Evolutionary conservation across 805 yeast species (phyloP).

Genomic region (Debaryomyces prosopidis): DNA sequence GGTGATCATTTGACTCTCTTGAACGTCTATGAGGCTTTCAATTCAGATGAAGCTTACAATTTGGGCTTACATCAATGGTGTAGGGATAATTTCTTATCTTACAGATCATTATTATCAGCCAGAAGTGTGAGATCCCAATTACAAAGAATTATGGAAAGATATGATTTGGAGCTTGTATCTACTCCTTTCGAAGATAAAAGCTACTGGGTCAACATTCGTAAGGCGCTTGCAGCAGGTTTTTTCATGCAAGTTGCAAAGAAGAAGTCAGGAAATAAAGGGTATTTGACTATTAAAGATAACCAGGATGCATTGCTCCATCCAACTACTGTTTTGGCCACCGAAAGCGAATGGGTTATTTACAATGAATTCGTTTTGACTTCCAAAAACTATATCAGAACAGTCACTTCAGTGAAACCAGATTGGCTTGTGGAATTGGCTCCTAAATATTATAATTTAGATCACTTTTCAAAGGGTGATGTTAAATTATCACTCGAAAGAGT

Average conservation of each 20-base stretch:
- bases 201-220: conserved; percentile 77
- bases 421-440: conserved; percentile 88
- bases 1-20: conserved; percentile 93
- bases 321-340: conserved; percentile 83
- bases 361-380: conserved; percentile 94
- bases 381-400: conserved; percentile 92
- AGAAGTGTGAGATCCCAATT: conserved; percentile 84
- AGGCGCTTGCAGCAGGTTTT: conserved; percentile 88
- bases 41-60: conserved; percentile 68
- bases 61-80: conserved; percentile 82
- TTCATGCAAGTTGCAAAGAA: conserved; percentile 98
- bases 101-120: conserved; percentile 84
- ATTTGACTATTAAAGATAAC: conserved; percentile 89
- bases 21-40: conserved; percentile 84
- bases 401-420: conserved; percentile 86
- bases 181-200: conserved; percentile 58
- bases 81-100: conserved; percentile 81
- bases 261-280: conserved; percentile 73
- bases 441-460: conserved; percentile 60
- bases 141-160: conserved; percentile 76
- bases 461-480: conserved; percentile 71
- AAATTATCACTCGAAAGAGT: conserved; percentile 67
- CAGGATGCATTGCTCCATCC: conserved; percentile 96
- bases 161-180: conserved; percentile 70
- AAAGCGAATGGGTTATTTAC: conserved; percentile 91